These are phyloP conservation scores for Dendrobium nobile DNA, from an alignment of 106 monocot genomes.

Conservation along the genomic window DNA sequence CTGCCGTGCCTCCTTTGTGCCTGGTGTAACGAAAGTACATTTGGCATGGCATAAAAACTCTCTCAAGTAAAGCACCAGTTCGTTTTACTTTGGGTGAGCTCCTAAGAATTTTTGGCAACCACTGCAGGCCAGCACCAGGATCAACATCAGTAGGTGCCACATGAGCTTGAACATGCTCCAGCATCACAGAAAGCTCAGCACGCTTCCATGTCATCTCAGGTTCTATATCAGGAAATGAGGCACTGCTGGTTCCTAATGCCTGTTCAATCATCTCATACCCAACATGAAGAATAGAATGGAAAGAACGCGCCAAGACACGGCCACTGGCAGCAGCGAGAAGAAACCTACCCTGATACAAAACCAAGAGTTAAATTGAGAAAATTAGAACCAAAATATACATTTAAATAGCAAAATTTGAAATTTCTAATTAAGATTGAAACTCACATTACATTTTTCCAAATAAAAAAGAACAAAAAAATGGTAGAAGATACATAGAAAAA, in stretches of 20 bases:
- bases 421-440: neutral
- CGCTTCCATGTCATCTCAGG: slow-evolving; percentile 91
- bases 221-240: slow-evolving; percentile 33
- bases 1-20: slow-evolving; percentile 92
- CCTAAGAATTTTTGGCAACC: slow-evolving; percentile 87
- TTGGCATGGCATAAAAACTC: slow-evolving; percentile 95
- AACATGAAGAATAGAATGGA: slow-evolving; percentile 86
- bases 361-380: neutral
- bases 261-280: slow-evolving; percentile 90
- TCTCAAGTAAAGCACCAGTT: slow-evolving; percentile 94
- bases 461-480: neutral
- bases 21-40: slow-evolving; percentile 98
- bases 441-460: neutral
- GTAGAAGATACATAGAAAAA: neutral
- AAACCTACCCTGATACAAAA: slow-evolving; percentile 81
- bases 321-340: slow-evolving; percentile 98
- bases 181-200: slow-evolving; percentile 79
- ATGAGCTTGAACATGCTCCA: slow-evolving; percentile 97
- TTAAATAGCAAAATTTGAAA: neutral
- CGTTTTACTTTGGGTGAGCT: slow-evolving; percentile 87
- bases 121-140: slow-evolving; percentile 98
- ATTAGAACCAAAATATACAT: neutral
- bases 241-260: slow-evolving; percentile 42
- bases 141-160: slow-evolving; percentile 99
- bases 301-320: slow-evolving; percentile 79